These are phyloP conservation scores for Cordyceps sp. DNA, from an alignment of 2,329 filamentous ascomycete genomes.

Conservation along the genomic window DNA sequence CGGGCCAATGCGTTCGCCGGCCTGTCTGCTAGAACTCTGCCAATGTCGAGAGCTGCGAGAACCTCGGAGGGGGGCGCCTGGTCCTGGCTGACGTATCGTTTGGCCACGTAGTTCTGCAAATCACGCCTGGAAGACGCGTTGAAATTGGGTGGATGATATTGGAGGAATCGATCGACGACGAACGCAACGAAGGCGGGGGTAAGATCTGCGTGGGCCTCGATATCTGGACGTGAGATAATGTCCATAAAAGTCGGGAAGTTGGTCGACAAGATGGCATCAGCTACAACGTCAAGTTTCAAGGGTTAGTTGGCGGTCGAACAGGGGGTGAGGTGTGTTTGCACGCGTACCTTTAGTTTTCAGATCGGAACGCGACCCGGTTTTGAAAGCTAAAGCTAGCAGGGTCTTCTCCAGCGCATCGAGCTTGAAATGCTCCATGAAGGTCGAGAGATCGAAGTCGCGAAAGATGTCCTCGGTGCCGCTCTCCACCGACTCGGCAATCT, in stretches of 20 bases:
- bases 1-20: constrained; percentile 41
- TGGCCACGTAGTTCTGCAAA: constrained; percentile 45
- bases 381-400: constrained; percentile 76
- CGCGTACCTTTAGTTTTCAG: constrained; percentile 72
- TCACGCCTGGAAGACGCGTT: constrained; percentile 59
- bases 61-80: constrained; percentile 53
- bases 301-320: too few species aligned
- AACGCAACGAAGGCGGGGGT: constrained; percentile 55
- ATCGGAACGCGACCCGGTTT: constrained; percentile 62
- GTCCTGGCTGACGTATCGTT: constrained; percentile 51
- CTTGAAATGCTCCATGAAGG: constrained; percentile 92
- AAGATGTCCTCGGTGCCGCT: constrained; percentile 83
- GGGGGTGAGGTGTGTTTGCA: too few species aligned
- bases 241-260: constrained; percentile 66
- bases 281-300: too few species aligned
- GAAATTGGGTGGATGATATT: constrained; percentile 76
- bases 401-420: constrained; percentile 79
- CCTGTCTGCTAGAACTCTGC: constrained; percentile 45
- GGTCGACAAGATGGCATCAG: constrained; percentile 75
- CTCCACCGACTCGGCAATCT: constrained; percentile 88
- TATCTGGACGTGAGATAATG: constrained; percentile 49
- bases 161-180: constrained; percentile 72
- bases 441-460: constrained; percentile 88
- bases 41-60: constrained; percentile 52
- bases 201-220: constrained; percentile 49